Base-by-base conservation (phyloP, 441 rosid species). In the Erodium chrysanthum region DNA sequence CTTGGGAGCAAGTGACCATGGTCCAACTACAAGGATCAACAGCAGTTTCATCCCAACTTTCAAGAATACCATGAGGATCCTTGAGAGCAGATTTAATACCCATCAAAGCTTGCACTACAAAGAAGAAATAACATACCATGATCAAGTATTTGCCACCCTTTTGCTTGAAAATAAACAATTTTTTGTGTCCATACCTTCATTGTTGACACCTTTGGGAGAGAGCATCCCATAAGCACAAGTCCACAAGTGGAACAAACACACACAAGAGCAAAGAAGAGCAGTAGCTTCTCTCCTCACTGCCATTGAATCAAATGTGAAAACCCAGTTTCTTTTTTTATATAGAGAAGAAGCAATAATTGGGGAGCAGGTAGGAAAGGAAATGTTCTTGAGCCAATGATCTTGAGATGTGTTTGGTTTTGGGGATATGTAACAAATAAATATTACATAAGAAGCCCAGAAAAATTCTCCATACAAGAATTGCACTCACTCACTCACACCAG, bases 21-120 rank as follows among this genome's bases (percentile, higher is more conserved):
- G 96, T 77, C 98, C 98, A 94, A 75, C 97, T 88, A 79, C 98
- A 94, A 35, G 98, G 98, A 89, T 94, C 98, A 80, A 94, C 98
- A 75, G 98, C 91, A 84, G 86, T 88, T 40, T 74, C 85, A 79
- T 94, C 98, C 98, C 98, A 94, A 73, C 84, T 94, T 29, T 92
- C 98, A 69, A 94, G 96, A 68, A 94, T 94, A 44, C 91, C 88
- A 82, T 82, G 93, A 71, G 98, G 98, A 82, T 91, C 98, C 68
- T 80, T 79, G 33, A 94, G 64, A 68, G 84, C 86, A 42, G 79
- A 88, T 73, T 85, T 94, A 67, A 94, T 86, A 63, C 81, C 86
- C 88, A 94, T 89, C 66, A 94, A 75, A 78, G 98, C 96, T 89
- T 88, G 93, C 75, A 94, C 98, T 94, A 80, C 73, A 58, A 73